Conservation (phyloP, 2,329 filamentous ascomycete species). For the Ophioceras dolichostomum region DNA sequence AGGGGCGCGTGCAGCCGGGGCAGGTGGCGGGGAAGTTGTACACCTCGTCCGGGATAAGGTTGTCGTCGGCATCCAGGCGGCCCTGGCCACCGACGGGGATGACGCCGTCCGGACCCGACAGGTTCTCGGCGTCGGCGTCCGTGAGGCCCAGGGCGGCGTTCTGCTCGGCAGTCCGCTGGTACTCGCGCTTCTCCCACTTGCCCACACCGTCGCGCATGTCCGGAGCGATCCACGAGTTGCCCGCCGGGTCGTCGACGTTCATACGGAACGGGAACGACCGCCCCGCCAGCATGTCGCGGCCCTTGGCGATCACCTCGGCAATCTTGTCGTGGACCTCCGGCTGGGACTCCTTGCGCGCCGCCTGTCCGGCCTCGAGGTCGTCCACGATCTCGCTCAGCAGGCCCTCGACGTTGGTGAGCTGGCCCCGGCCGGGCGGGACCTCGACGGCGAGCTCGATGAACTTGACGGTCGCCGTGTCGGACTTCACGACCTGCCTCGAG, state of each 20-base stretch:
- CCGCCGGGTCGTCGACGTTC: slow-evolving; percentile 78
- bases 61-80: slow-evolving; percentile 42
- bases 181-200: slow-evolving; percentile 83
- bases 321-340: slow-evolving; percentile 74
- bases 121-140: slow-evolving; percentile 43
- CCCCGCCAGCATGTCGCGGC: slow-evolving; percentile 66
- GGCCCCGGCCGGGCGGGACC: slow-evolving; percentile 80
- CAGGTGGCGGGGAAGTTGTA: slow-evolving; percentile 89
- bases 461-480: slow-evolving; percentile 73
- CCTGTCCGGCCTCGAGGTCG: slow-evolving; percentile 72
- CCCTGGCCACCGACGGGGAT: slow-evolving; percentile 32
- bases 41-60: slow-evolving; percentile 87
- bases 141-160: slow-evolving; percentile 76
- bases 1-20: slow-evolving; percentile 77
- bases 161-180: slow-evolving; percentile 69
- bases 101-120: slow-evolving; percentile 28
- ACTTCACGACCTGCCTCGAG: slow-evolving; percentile 80
- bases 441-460: slow-evolving; percentile 89
- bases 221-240: slow-evolving; percentile 94
- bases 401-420: slow-evolving; percentile 89
- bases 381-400: slow-evolving; percentile 66
- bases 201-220: slow-evolving; percentile 66
- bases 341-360: slow-evolving; percentile 62
- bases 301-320: slow-evolving; percentile 59
- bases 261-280: slow-evolving; percentile 78